Percentiles rank a stretch among this genome's conserved stretches.
Conservation (phyloP, 148 eudicot species). For the Rhododendron simsii region DNA sequence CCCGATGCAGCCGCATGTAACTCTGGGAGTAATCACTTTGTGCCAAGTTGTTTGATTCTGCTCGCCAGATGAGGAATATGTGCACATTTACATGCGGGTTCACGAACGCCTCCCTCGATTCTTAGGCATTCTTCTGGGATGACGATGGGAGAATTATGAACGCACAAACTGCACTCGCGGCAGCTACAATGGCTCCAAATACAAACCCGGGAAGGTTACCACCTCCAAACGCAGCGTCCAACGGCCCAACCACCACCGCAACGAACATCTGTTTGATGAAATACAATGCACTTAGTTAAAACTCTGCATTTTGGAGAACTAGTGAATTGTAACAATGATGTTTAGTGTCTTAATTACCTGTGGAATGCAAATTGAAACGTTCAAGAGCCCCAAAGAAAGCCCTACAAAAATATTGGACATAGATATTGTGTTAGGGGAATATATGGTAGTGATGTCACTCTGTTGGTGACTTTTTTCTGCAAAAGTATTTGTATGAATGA, state of each 20-base stretch:
- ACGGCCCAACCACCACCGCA: background rate
- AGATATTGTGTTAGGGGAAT: background rate
- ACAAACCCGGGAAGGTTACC: background rate
- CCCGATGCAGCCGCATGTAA: background rate
- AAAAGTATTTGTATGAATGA: background rate
- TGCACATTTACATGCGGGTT: background rate
- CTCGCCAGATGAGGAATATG: background rate
- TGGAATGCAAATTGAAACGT: background rate
- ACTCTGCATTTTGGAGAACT: no score
- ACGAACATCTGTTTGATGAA: background rate
- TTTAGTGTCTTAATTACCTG: background rate
- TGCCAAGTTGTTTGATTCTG: background rate
- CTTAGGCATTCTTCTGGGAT: background rate
- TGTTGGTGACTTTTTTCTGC: background rate
- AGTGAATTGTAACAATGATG: background rate
- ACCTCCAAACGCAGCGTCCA: conserved; percentile 2
- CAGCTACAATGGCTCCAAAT: background rate
- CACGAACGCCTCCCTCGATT: background rate
- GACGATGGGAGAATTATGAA: background rate
- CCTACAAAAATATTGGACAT: background rate
- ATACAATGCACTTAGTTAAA: background rate
- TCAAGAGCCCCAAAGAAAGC: conserved; percentile 3
- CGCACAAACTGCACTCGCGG: background rate
- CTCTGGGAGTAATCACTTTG: background rate
- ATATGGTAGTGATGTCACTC: background rate